Percentiles rank a stretch among this genome's conserved stretches.
Evolutionary conservation across 495 filamentous ascomycete species (phyloP).

Genomic region (Penicillium bovifimosum): DNA sequence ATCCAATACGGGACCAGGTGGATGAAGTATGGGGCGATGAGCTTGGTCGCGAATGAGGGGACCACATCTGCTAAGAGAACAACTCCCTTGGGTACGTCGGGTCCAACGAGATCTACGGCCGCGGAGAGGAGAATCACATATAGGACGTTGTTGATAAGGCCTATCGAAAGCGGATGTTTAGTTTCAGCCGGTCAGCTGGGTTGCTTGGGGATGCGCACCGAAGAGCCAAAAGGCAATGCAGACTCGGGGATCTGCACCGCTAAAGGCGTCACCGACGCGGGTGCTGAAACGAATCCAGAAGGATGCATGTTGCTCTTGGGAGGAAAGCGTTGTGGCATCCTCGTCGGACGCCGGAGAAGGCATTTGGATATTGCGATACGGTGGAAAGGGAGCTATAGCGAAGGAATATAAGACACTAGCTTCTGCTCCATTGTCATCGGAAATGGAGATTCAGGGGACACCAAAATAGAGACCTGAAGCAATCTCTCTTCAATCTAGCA

Average conservation of each 20-base stretch:
- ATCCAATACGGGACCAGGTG: slow-evolving; percentile 73
- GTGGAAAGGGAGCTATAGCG: slow-evolving; percentile 12
- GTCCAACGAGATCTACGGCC: slow-evolving; percentile 92
- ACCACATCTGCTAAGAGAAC: slow-evolving; percentile 91
- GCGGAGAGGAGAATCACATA: slow-evolving; percentile 95
- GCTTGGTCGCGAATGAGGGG: slow-evolving; percentile 81
- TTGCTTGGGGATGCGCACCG: slow-evolving; percentile 47
- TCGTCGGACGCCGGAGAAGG: slow-evolving; percentile 12
- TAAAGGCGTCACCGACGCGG: slow-evolving; percentile 57
- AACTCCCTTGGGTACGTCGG: slow-evolving; percentile 75
- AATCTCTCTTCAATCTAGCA: not conserved
- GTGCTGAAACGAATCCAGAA: slow-evolving; percentile 66
- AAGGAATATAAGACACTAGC: not conserved
- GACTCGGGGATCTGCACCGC: slow-evolving; percentile 65
- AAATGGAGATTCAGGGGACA: not conserved
- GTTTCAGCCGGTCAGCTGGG: not conserved
- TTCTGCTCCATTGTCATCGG: not conserved
- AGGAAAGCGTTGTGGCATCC: slow-evolving; percentile 48
- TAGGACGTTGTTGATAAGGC: slow-evolving; percentile 94
- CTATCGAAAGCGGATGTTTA: slow-evolving; percentile 39
- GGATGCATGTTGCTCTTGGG: slow-evolving; percentile 63
- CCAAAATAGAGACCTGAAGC: not conserved
- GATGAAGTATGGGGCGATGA: slow-evolving; percentile 89
- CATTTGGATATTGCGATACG: slow-evolving; percentile 10
- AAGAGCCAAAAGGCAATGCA: slow-evolving; percentile 88